Base-by-base conservation (phyloP, 192 early-diverging fungal genomes). In the Backusella tarrabulga region DNA sequence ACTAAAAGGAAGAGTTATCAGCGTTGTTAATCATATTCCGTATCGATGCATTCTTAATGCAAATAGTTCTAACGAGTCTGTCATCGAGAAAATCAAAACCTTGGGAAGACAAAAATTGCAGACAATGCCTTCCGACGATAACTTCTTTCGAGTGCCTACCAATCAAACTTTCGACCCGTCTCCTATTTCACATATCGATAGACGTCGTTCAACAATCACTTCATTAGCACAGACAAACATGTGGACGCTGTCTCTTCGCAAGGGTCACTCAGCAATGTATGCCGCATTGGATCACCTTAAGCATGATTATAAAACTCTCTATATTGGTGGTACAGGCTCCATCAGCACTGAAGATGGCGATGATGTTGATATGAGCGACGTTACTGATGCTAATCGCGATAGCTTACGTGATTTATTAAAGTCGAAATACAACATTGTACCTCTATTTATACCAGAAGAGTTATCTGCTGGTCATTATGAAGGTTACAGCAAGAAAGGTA, bases 401-500 rank as follows among this genome's bases (percentile, higher is more conserved):
- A 83, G 83, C 29, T 82, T 98, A 46, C 75, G 77, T 40, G 75
- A 86, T 66, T 81, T 87, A 41, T 82, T 95, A 29, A 85, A 81
- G 76, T 69, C 81, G 35, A 80, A 86, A 52, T 80, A 91, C 26
- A 87, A 87, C 32, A 88, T 90, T 46, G 88, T 93, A 14, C 94
- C 97, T 2, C 93, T 98, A 29, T 91, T 95, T 76, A 76, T 98
- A 40, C 89, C 92, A 71, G 90, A 93, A 21, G 79, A 86, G 29
- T 85, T 84, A 34, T 91, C 95, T 32, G 76, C 85, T 63, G 92
- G 89, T 50, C 97, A 98, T 83, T 99, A 99, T 79, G 98, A 98
- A 72, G 98, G 98, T 0, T 99, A 97, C 83, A 97, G 97, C 87
- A 99, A 99, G 87, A 87, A 89, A 71, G 92, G 94, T 94, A 85